Percentiles rank a stretch among this genome's conserved stretches.
Evolutionary conservation across 768 basidiomycete species (phyloP).

Genomic region (Suillus brevipes): DNA sequence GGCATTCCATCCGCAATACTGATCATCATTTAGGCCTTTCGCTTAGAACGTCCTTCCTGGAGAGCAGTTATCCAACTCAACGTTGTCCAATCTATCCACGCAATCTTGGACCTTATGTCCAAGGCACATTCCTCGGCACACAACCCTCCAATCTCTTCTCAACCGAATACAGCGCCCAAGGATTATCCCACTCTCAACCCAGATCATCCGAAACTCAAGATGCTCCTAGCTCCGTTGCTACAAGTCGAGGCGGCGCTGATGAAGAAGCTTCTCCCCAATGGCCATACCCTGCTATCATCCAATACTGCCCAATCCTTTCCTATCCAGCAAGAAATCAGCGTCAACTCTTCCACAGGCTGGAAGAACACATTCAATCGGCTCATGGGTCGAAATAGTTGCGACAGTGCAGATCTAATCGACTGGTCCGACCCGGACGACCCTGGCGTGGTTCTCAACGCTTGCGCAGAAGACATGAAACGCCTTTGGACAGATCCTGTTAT

Average conservation of each 20-base stretch:
- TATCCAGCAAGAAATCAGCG: constrained; percentile 48
- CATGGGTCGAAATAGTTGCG: constrained; percentile 43
- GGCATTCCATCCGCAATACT: constrained; percentile 47
- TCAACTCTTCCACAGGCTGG: constrained; percentile 56
- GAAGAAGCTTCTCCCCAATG: constrained; percentile 62
- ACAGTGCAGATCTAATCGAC: constrained; percentile 41
- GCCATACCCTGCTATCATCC: constrained; percentile 40
- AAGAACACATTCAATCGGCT: constrained; percentile 51
- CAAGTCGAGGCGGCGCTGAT: constrained; percentile 72
- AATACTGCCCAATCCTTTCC: constrained; percentile 11
- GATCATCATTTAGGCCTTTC: constrained; percentile 61
- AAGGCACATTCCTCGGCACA: constrained; percentile 30
- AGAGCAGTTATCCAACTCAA: constrained; percentile 82
- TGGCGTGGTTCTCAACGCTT: constrained; percentile 60
- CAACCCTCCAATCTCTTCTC: constrained; percentile 25
- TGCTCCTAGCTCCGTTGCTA: constrained; percentile 63
- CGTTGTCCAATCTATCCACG: constrained; percentile 73
- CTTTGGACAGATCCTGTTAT: constrained; percentile 68
- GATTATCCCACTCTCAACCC: constrained; percentile 42
- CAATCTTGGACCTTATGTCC: constrained; percentile 60
- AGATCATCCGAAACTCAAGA: constrained; percentile 56
- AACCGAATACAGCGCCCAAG: constrained; percentile 20
- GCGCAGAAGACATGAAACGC: constrained; percentile 62
- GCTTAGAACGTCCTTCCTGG: constrained; percentile 78
- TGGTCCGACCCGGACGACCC: constrained; percentile 64